Percentiles rank a stretch among this genome's conserved stretches.
Conservation (phyloP, 257 asterid species). For the Solanum tarijense region DNA sequence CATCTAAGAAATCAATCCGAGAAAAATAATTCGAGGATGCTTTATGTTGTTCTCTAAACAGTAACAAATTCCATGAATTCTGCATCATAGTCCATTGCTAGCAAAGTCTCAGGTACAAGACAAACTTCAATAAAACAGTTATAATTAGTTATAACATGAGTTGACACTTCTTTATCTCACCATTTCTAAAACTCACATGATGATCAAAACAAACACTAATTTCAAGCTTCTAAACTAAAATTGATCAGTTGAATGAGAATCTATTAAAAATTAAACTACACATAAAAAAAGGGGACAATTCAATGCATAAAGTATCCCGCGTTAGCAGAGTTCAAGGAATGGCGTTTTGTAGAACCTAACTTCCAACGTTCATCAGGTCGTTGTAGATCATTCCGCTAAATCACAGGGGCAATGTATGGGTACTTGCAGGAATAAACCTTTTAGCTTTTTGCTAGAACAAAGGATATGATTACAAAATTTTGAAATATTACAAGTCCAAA, state of each 20-base stretch:
- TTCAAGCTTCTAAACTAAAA: background rate
- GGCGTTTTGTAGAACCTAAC: background rate
- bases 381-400: background rate
- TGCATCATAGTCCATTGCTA: slow-evolving; percentile 12
- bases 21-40: background rate
- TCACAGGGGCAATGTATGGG: background rate
- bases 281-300: background rate
- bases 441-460: background rate
- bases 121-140: background rate
- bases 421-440: background rate
- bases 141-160: background rate
- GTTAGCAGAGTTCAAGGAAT: background rate
- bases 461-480: background rate
- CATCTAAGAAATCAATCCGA: background rate
- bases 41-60: background rate
- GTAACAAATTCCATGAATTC: slow-evolving; percentile 23
- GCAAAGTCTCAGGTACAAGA: slow-evolving; percentile 7
- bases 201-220: background rate
- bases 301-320: background rate
- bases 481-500: background rate
- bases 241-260: background rate
- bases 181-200: background rate
- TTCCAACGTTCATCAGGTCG: background rate
- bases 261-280: background rate
- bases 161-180: background rate